Percentiles rank a stretch among this genome's conserved stretches.
phyloP scores from a whole-genome alignment of 2,329 filamentous ascomycete genomes.

The Phialocephala subalpina region DNA sequence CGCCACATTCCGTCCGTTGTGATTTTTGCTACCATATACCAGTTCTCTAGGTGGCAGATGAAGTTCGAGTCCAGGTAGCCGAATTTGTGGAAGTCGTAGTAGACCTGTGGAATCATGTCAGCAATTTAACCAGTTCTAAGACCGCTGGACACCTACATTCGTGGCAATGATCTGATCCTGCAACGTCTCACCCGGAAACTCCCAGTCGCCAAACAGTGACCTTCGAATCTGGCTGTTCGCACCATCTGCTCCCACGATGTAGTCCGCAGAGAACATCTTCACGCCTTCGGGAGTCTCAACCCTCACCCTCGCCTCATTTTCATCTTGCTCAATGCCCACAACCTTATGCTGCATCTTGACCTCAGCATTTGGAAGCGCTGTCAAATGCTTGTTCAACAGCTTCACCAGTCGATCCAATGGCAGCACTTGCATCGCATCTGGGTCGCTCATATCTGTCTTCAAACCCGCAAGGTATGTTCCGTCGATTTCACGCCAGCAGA shows the following conservation, averaged over 20 bases:
- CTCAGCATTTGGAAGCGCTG: constrained; percentile 43
- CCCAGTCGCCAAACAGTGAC: constrained; percentile 56
- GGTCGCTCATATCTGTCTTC: constrained; percentile 24
- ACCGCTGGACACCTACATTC: constrained; percentile 51
- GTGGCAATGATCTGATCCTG: constrained; percentile 68
- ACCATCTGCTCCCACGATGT: constrained; percentile 65
- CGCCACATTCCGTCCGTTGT: constrained; percentile 67
- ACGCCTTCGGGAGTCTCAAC: constrained; percentile 47
- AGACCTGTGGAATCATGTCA: constrained; percentile 55
- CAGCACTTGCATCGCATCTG: constrained; percentile 51
- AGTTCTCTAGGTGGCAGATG: constrained; percentile 67
- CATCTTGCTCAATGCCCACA: constrained; percentile 55
- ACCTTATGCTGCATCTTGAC: constrained; percentile 58
- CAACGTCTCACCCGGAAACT: constrained; percentile 67
- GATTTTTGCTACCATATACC: constrained; percentile 68
- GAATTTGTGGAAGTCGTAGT: constrained; percentile 66
- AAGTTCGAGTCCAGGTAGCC: constrained; percentile 65
- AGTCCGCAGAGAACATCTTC: constrained; percentile 55
- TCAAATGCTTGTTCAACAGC: constrained; percentile 49
- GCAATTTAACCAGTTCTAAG: background rate
- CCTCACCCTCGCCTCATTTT: constrained; percentile 53
- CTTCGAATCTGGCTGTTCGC: constrained; percentile 57
- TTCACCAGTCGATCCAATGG: constrained; percentile 52
- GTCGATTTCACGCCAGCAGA: constrained; percentile 54
- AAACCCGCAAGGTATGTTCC: constrained; percentile 43